Evolutionary conservation across 495 filamentous ascomycete genomes (phyloP).

Genomic region (Neurospora tetrasperma): DNA sequence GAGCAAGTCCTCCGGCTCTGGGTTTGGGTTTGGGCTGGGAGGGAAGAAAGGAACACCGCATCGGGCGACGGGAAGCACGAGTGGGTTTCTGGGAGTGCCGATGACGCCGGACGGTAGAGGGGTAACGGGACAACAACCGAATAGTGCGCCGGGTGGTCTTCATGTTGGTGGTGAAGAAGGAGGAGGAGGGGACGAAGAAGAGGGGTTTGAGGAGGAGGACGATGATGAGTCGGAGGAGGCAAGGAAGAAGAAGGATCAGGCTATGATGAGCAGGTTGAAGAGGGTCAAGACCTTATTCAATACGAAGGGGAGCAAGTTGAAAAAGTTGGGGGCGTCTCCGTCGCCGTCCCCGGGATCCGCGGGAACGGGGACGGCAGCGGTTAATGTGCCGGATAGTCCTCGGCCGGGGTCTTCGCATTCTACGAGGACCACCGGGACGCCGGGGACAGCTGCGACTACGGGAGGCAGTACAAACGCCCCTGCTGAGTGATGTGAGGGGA

Average conservation of each 20-base stretch:
- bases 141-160: not conserved
- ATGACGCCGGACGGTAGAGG: slow-evolving; percentile 10
- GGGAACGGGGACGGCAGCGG: not conserved
- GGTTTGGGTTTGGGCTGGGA: slow-evolving; percentile 1
- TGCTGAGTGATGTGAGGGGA: not conserved
- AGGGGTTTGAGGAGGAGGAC: slow-evolving; percentile 7
- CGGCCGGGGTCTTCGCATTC: slow-evolving; percentile 22
- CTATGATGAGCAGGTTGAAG: slow-evolving; percentile 42
- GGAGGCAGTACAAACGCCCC: not conserved
- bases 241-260: slow-evolving; percentile 44
- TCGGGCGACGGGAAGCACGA: not conserved
- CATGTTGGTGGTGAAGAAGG: not conserved
- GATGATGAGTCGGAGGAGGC: slow-evolving; percentile 31
- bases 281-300: slow-evolving; percentile 49
- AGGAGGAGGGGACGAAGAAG: not conserved
- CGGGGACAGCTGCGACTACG: not conserved
- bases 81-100: not conserved
- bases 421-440: not conserved
- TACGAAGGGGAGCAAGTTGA: slow-evolving; percentile 38
- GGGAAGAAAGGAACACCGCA: slow-evolving; percentile 2
- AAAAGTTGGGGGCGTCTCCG: slow-evolving; percentile 21
- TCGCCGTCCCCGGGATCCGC: slow-evolving; percentile 8
- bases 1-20: slow-evolving; percentile 12
- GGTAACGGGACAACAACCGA: not conserved
- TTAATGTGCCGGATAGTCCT: slow-evolving; percentile 5